Evolutionary conservation across 805 yeast genomes (phyloP), one percentile per base, ranked within the genome.

Genomic region (Candida germanica): DNA sequence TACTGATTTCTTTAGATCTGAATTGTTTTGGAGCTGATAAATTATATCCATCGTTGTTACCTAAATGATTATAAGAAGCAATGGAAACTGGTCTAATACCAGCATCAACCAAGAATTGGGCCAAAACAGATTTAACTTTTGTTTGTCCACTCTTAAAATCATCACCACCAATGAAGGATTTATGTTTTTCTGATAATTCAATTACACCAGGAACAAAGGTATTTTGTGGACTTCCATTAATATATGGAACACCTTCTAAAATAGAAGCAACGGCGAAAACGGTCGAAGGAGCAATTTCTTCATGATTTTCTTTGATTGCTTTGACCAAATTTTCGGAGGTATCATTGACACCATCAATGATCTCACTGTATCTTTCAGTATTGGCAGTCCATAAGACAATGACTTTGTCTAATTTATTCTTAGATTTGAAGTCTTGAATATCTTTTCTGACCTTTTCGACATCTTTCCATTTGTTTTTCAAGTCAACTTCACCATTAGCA

Each of bases 111-210:
- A 89, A 75, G 62, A 82, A 89, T 68, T 91, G 97, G 15, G 97
- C 96, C 61, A 89, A 74, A 13, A 89, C 97, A n/a, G 96, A 87
- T 70, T 89, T 89, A 55, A 89, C 64, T 69, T 89, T 89, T 42
- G 98, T 89, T 71, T 89, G 98, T 42, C 98, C 98, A 51, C 89
- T 78, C 73, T 89, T 89, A 76, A 89, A 89, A 66, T 89, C 98
- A 64, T 89, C 98, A 52, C 98, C 98, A 39, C 95, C 98, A 54
- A 89, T 88, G 58, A 83, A 86, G 22, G 84, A 66, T 46, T 75
- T 64, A 60, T 86, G 58, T 51, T 73, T 57, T 64, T 88, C 95
- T 31, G 97, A 95, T 49, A 89, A 77, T 64, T 87, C 88, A 55
- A 91, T 75, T 44, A 83, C 85, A 48, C 98, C 98, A 15, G 97